Percentiles rank a stretch among this genome's conserved stretches.
phyloP scores from a whole-genome alignment of 1,284 basidiomycete genomes.

The Leccinum subatratum region DNA sequence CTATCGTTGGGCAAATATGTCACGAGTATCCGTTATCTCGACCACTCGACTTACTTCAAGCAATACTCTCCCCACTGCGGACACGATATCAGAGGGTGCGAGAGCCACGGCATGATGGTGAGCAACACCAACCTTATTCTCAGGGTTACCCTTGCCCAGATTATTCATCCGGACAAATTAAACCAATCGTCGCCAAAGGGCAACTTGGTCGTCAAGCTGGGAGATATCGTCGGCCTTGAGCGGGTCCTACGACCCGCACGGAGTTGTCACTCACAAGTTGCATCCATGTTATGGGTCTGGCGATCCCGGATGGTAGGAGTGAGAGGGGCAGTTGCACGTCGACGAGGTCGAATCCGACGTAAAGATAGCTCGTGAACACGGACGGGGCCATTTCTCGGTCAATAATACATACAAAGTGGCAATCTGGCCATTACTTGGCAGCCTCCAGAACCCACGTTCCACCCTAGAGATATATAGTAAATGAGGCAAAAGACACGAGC shows the following conservation, averaged over 20 bases:
- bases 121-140: conserved; percentile 55
- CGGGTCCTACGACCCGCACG: not conserved
- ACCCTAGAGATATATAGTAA: conserved; percentile 37
- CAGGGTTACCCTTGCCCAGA: conserved; percentile 64
- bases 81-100: conserved; percentile 6
- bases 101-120: conserved; percentile 8
- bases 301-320: conserved; percentile 45
- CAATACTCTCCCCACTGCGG: conserved; percentile 57
- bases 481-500: not conserved
- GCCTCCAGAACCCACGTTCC: conserved; percentile 71
- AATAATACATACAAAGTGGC: conserved; percentile 53
- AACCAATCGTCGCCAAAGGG: conserved; percentile 77
- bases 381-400: not conserved
- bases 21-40: conserved; percentile 9
- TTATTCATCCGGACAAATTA: conserved; percentile 68
- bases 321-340: conserved; percentile 60
- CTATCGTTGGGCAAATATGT: conserved; percentile 33
- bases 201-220: conserved; percentile 63
- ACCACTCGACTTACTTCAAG: conserved; percentile 50
- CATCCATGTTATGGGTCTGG: conserved; percentile 59
- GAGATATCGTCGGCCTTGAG: conserved; percentile 3
- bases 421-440: conserved; percentile 63
- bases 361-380: conserved; percentile 13
- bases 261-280: conserved; percentile 55
- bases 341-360: conserved; percentile 74